Percentiles rank a stretch among this genome's conserved stretches.
Conservation (phyloP, 345 rosid genomes). For the Pistacia atlantica region DNA sequence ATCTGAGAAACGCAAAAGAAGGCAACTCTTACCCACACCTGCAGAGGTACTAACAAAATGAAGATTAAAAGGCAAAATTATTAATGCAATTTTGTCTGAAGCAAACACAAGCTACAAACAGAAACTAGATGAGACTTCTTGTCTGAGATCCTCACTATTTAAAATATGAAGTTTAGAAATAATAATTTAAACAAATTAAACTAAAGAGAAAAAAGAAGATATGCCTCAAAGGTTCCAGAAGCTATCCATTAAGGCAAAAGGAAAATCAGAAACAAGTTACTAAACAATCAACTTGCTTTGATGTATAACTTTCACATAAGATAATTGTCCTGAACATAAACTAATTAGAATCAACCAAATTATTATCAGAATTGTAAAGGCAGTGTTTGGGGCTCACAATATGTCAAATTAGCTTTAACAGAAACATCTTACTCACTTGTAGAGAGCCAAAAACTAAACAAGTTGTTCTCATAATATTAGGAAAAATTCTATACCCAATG, state of each 20-base stretch:
- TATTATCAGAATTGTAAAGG: not conserved
- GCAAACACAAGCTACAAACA: not conserved
- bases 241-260: not conserved
- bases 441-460: not conserved
- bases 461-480: no score
- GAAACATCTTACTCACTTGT: not conserved
- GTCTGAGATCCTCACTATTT: not conserved
- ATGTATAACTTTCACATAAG: not conserved
- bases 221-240: not conserved
- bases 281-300: not conserved
- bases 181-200: not conserved
- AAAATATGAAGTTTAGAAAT: not conserved
- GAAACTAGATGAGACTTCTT: not conserved
- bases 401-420: not conserved
- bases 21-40: conserved; percentile 67
- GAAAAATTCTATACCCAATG: no score
- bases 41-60: not conserved
- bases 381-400: not conserved
- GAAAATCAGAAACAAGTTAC: not conserved
- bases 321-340: not conserved
- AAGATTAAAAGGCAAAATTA: not conserved
- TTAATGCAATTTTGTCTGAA: not conserved
- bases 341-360: no score
- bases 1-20: conserved; percentile 58
- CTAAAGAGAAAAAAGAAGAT: not conserved